phyloP scores from a whole-genome alignment of 352 stramenopile species.

The Globisporangium cystogenes region DNA sequence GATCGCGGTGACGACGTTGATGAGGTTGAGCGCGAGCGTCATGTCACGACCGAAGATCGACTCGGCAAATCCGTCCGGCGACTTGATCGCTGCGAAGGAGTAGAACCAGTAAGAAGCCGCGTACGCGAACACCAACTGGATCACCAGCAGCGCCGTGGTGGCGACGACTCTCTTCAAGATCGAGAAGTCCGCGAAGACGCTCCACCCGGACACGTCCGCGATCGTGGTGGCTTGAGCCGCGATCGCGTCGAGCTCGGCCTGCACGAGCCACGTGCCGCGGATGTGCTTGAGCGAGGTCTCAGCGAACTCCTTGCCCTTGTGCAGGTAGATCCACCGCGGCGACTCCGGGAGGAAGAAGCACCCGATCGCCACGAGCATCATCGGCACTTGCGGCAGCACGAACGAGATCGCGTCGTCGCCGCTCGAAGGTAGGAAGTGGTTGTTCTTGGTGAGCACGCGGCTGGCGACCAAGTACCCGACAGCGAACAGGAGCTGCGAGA shows the following conservation, averaged over 20 bases:
- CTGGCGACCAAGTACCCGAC: background rate
- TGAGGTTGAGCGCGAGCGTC: conserved; percentile 16
- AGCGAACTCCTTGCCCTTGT: conserved; percentile 37
- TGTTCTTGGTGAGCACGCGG: background rate
- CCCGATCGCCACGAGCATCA: conserved; percentile 23
- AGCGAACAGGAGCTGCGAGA: conserved; percentile 6
- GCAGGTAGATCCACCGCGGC: conserved; percentile 40
- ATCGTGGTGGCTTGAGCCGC: conserved; percentile 13
- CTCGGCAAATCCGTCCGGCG: conserved; percentile 19
- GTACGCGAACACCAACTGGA: conserved; percentile 22
- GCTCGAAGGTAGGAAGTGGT: background rate
- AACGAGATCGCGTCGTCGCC: background rate
- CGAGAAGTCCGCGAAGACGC: conserved; percentile 16
- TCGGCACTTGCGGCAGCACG: background rate
- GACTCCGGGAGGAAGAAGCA: conserved; percentile 42
- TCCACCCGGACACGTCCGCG: conserved; percentile 4
- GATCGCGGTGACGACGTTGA: conserved; percentile 31
- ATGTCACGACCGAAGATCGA: conserved; percentile 28
- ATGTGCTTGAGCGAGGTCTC: conserved; percentile 22
- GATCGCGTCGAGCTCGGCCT: conserved; percentile 25
- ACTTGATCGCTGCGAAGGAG: conserved; percentile 24
- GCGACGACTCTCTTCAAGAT: conserved; percentile 20
- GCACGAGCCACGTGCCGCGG: conserved; percentile 18
- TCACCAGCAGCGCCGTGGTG: conserved; percentile 26
- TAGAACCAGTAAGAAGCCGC: background rate